Percentiles rank a stretch among this genome's conserved stretches.
Conservation (phyloP, 192 early-diverging fungal species). For the Mortierella alpina region DNA sequence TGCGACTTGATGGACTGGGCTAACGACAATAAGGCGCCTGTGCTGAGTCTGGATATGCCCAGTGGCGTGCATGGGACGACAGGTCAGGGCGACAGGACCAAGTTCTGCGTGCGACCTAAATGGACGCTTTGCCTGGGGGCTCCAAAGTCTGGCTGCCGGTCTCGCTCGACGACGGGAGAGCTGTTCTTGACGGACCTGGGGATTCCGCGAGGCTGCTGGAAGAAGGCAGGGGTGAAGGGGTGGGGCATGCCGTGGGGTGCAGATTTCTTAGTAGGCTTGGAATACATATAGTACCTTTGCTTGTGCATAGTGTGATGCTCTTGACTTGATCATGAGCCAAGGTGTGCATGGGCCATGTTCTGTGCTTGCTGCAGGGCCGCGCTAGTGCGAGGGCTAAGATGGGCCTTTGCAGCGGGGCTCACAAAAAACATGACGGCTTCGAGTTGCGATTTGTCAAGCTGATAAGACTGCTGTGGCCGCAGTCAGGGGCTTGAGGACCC, state of each 20-base stretch:
- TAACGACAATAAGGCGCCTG: slow-evolving; percentile 70
- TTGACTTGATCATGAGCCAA: too few species aligned
- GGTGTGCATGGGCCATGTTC: too few species aligned
- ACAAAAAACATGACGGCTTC: too few species aligned
- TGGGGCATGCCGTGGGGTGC: slow-evolving; percentile 71
- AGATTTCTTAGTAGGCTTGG: slow-evolving; percentile 66
- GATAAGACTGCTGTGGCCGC: too few species aligned
- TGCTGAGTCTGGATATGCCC: slow-evolving; percentile 77
- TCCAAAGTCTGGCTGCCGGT: slow-evolving; percentile 72
- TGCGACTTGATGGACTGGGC: slow-evolving; percentile 78
- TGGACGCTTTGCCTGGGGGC: slow-evolving; percentile 85
- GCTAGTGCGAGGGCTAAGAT: too few species aligned
- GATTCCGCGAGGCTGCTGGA: slow-evolving; percentile 71
- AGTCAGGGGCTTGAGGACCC: too few species aligned
- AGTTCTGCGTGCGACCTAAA: slow-evolving; percentile 70
- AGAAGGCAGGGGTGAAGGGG: slow-evolving; percentile 62
- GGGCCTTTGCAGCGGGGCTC: too few species aligned
- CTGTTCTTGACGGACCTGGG: slow-evolving; percentile 84
- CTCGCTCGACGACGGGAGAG: slow-evolving; percentile 71
- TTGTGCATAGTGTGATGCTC: too few species aligned
- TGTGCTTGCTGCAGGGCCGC: too few species aligned
- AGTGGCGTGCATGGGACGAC: slow-evolving; percentile 69
- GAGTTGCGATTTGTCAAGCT: too few species aligned
- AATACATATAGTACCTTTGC: slow-evolving; percentile 49
- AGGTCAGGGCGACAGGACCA: slow-evolving; percentile 49